Base-by-base conservation (phyloP, 805 yeast genomes). In the Priceomyces castillae region DNA sequence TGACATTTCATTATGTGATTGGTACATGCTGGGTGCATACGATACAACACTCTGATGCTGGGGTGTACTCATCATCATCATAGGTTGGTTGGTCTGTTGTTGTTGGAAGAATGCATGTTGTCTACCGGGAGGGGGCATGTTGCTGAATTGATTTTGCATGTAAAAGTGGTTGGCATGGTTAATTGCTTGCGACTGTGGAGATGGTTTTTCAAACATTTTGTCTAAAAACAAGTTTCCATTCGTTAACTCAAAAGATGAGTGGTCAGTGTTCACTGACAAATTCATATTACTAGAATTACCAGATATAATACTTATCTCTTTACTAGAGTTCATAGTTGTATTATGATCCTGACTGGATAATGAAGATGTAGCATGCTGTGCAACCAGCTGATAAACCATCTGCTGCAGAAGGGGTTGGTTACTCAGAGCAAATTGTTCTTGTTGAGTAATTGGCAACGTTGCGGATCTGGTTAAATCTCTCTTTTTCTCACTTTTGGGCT, bases 31-130 rank as follows among this genome's bases (percentile, higher is more conserved):
- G 2, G 56, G 54, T 15, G 47, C 46, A 44, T 61, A 64, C 43
- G 57, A 52, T 14, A 57, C 40, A 4, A 64, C 49, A 41, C 53
- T 56, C 26, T 60, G 67, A 46, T 67, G 73, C 43, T 67, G 72
- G 3, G 76, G 76, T 4, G 76, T 70, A 40, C 74, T 68, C 72
- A 70, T 66, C 61, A 64, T 57, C 69, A 65, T 66, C 66, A 61
- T 57, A 38, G 43, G 40, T 18, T 42, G 47, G 11, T 46, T 53
- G 14, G 48, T 56, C 9, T 22, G 25, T 15, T 35, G 51, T 46
- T 51, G 52, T 31, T 34, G 50, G 35, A 45, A 51, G 25, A 40
- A 48, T 12, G 28, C 50, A 25, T 39, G 54, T 33, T 44, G 55
- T 35, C 30, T 43, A 50, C 26, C 39, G 14, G 71, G 71, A 3